Base-by-base conservation (phyloP, 768 basidiomycete species). In the Serendipita sp. region DNA sequence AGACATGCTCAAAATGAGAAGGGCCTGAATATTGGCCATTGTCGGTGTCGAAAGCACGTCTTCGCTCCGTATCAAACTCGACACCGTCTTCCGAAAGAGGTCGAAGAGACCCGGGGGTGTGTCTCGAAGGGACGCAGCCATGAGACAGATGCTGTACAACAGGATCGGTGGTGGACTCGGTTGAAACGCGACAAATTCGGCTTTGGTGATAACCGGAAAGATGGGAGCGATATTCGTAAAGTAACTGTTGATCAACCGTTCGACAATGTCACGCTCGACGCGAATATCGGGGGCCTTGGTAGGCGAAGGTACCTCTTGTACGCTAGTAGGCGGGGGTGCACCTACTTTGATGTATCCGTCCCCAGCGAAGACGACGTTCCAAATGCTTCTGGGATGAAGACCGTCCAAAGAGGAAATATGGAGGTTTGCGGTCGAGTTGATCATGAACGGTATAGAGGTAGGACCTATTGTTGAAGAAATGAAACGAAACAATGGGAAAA, bases 121-220 rank as follows among this genome's bases (percentile, higher is more conserved):
- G 66, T 89, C 85, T 58, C 94, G 82, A 64, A 88, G 81, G 35
- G 91, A 85, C 15, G 90, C 89, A 18, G 94, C 90, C 46, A 97
- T 85, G 35, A 92, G 85, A 74, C 93, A 97, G 75, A 98, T 93
- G 44, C 91, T 86, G 74, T 97, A 97, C 23, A 98, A 80, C 65
- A 98, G 75, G 28, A 99, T 79, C 0, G 79, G 77, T 3, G 88
- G 85, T 2, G 86, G 88, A 13, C 83, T 84, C 23, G 83, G 79
- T 60, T 73, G 82, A 23, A 36, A 69, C 44, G 85, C 80, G 67
- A 96, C 77, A 71, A 99, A 97, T 72, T 99, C 95, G 30, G 83
- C 80, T 71, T 88, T 83, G 16, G 90, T 89, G 66, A 98, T 82
- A 68, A 99, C 79, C 10, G 96, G 95, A 65, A 97, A 81, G 46